phyloP scores from a whole-genome alignment of 495 filamentous ascomycete genomes.

The Penicillium crystallinum region DNA sequence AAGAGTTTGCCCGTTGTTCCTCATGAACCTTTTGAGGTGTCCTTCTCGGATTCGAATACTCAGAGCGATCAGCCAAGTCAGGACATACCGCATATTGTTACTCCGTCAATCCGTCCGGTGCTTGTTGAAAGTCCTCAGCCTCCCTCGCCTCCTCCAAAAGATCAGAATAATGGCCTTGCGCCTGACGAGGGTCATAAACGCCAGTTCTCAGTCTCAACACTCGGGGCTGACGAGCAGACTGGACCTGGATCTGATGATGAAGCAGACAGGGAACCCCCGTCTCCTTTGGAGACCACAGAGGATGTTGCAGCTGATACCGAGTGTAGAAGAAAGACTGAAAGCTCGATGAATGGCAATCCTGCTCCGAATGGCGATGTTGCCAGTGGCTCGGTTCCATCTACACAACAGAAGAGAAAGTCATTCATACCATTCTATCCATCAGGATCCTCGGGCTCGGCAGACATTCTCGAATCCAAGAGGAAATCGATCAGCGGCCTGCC shows the following conservation, averaged over 20 bases:
- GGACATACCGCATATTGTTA: not conserved
- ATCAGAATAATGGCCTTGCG: not conserved
- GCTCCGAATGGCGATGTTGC: not conserved
- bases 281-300: not conserved
- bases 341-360: slow-evolving; percentile 1
- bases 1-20: slow-evolving; percentile 6
- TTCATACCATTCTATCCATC: slow-evolving; percentile 1
- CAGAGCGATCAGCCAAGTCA: not conserved
- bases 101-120: slow-evolving; percentile 17
- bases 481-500: slow-evolving; percentile 20
- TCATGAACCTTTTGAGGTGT: not conserved
- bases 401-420: not conserved
- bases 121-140: slow-evolving; percentile 7
- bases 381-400: not conserved
- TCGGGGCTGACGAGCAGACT: slow-evolving; percentile 10
- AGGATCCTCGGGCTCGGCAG: slow-evolving; percentile 8
- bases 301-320: not conserved
- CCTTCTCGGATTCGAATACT: not conserved
- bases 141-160: not conserved
- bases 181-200: not conserved
- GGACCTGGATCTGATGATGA: not conserved
- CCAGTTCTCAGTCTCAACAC: slow-evolving; percentile 21
- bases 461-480: slow-evolving; percentile 20
- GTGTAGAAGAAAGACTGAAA: not conserved
- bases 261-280: not conserved